phyloP scores from a whole-genome alignment of 75 land plant genomes.

The Chamaecyparis obtusa region DNA sequence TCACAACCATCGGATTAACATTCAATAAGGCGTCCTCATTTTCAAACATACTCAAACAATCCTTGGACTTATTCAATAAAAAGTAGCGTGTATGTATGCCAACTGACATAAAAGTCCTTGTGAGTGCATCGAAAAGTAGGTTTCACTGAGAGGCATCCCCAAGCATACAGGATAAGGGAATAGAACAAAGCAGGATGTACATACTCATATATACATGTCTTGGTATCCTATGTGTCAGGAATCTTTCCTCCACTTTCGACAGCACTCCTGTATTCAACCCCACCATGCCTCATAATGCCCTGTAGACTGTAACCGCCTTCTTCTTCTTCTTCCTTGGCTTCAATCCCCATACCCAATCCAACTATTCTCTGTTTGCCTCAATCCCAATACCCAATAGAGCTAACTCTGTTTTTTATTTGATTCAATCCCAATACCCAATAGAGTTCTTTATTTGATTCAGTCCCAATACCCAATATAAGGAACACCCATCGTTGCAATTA shows the following conservation, averaged over 20 bases:
- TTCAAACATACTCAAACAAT: neutral
- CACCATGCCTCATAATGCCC: neutral
- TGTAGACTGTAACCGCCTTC: neutral
- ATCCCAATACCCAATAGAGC: no score
- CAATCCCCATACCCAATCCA: neutral
- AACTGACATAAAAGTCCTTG: no score
- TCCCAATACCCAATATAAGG: no score
- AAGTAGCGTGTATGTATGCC: neutral
- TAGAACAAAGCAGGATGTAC: neutral
- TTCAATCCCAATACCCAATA: no score
- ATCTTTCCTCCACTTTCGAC: neutral
- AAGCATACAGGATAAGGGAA: neutral
- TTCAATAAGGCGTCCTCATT: neutral
- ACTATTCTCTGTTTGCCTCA: no score
- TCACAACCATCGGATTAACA: neutral
- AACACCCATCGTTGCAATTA: no score
- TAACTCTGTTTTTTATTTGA: no score
- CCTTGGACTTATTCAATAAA: neutral
- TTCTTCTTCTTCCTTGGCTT: neutral
- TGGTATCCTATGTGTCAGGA: neutral
- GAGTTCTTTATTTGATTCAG: no score
- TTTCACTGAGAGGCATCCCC: no score
- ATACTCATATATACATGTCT: neutral
- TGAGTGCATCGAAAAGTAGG: neutral
- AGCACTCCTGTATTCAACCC: neutral